Conservation (phyloP, 164 flowering plant species). For the Tetracentron sinense region DNA sequence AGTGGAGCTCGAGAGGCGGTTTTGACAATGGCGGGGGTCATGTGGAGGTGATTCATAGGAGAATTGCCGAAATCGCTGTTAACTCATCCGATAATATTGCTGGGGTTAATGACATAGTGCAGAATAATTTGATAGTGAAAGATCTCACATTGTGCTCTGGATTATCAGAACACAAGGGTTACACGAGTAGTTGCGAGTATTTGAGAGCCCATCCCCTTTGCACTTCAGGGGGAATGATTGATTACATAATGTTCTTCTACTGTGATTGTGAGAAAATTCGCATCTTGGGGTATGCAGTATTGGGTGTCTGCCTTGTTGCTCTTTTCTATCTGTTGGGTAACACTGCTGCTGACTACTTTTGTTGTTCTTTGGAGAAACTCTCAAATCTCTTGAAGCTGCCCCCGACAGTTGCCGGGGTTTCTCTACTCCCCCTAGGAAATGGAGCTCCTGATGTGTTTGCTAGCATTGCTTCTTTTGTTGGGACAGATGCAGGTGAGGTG, state of each 20-base stretch:
- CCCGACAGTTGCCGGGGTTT: constrained; percentile 74
- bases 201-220: constrained; percentile 62
- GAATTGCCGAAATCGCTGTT: constrained; percentile 28
- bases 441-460: constrained; percentile 87
- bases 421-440: constrained; percentile 80
- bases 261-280: constrained; percentile 42
- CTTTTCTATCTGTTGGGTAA: constrained; percentile 70
- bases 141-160: constrained; percentile 44
- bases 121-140: constrained; percentile 18
- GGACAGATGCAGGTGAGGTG: constrained; percentile 33
- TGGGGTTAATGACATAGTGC: constrained; percentile 10
- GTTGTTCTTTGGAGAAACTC: constrained; percentile 59
- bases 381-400: constrained; percentile 49
- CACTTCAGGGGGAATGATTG: constrained; percentile 53
- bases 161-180: constrained; percentile 52
- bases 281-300: constrained; percentile 33
- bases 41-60: constrained; percentile 27
- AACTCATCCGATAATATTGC: constrained; percentile 19
- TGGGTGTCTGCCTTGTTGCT: constrained; percentile 49
- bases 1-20: constrained; percentile 16
- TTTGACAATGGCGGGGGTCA: constrained; percentile 11
- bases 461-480: constrained; percentile 58
- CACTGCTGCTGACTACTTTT: constrained; percentile 74
- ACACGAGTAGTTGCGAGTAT: constrained; percentile 51
- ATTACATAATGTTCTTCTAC: constrained; percentile 67